Evolutionary conservation across 441 rosid genomes (phyloP), one percentile per base, ranked within the genome.

Genomic region (Bocquillonia castaneifolia): DNA sequence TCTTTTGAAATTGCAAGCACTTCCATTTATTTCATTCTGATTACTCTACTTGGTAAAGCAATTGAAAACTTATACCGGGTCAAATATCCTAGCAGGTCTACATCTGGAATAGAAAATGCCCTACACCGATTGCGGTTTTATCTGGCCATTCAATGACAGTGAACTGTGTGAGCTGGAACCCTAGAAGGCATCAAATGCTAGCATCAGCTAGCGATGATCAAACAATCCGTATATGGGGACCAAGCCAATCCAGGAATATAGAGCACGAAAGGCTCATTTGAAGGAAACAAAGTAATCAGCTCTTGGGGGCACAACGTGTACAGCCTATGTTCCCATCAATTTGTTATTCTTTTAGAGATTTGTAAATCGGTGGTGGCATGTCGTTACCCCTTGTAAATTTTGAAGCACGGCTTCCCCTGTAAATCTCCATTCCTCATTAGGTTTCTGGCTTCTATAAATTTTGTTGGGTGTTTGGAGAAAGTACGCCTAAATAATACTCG

Each of bases 201-300:
- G 98, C 95, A 39, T 93, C 98, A 17, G 96, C 96, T 0, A 93
- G 98, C 47, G 94, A 93, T 68, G 97, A 93, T 78, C 84, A 82
- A 26, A 86, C 93, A 20, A 84, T 93, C 70, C 95, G 93, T 55
- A 86, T 89, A 74, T 91, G 97, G 94, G 96, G 84, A 63, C 82
- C 98, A 7, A 71, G 77, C 0, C 71, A 64, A 63, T 73, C 77
- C 70, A 74, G 71, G 63, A 77, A 65, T 17, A 59, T 44, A 0
- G 59, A 66, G 51, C 63, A 29, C 34, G 53, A 47, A 37, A 64
- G 66, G 63, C 75, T 55, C 15, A 12, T 51, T 60, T 65, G 76
- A 67, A 22, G 6, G 34, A 36, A 42, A 42, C 36, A 31, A 2
- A 47, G 15, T 3, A 31, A n/a, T 40, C 10, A 37, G 59, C 57